Percentiles rank a stretch among this genome's conserved stretches.
Conservation (phyloP, 371 early-diverging fungal species). For the Dichotomocladium elegans region DNA sequence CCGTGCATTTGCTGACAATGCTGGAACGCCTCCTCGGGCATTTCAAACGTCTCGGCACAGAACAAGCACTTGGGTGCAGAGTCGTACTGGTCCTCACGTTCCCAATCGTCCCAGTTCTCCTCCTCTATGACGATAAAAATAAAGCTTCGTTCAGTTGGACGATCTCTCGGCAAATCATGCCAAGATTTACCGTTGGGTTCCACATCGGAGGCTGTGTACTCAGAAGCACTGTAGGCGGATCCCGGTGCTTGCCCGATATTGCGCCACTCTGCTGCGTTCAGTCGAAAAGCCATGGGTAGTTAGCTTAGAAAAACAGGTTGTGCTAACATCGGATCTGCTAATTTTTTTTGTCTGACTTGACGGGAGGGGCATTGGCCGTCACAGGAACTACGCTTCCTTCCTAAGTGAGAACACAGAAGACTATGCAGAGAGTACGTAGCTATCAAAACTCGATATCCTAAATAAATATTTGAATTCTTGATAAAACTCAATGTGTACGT, state of each 20-base stretch:
- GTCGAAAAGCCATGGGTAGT: constrained; percentile 3
- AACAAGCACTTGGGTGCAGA: constrained; percentile 68
- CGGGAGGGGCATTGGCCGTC: too few relatives aligned
- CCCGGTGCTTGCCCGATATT: background rate
- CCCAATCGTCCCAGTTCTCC: constrained; percentile 53
- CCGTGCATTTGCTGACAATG: constrained; percentile 64
- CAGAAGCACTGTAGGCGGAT: constrained; percentile 16
- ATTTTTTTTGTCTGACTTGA: too few relatives aligned
- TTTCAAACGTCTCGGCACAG: constrained; percentile 51
- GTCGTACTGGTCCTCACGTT: constrained; percentile 63
- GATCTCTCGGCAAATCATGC: background rate
- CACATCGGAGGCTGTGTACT: constrained; percentile 33
- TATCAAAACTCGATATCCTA: too few relatives aligned
- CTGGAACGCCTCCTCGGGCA: constrained; percentile 51
- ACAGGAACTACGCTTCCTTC: too few relatives aligned
- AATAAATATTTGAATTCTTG: too few relatives aligned
- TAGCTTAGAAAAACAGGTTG: too few relatives aligned
- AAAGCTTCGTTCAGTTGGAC: too few relatives aligned
- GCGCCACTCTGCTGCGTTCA: constrained; percentile 5
- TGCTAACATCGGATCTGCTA: too few relatives aligned
- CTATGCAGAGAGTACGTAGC: too few relatives aligned
- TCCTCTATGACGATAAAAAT: constrained; percentile 1
- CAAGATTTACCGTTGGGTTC: constrained; percentile 31
- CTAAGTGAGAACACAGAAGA: too few relatives aligned
- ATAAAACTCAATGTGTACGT: too few relatives aligned